Evolutionary conservation across 1,284 basidiomycete species (phyloP), one percentile per base, ranked within the genome.

Genomic region (Volvariella surrecta): DNA sequence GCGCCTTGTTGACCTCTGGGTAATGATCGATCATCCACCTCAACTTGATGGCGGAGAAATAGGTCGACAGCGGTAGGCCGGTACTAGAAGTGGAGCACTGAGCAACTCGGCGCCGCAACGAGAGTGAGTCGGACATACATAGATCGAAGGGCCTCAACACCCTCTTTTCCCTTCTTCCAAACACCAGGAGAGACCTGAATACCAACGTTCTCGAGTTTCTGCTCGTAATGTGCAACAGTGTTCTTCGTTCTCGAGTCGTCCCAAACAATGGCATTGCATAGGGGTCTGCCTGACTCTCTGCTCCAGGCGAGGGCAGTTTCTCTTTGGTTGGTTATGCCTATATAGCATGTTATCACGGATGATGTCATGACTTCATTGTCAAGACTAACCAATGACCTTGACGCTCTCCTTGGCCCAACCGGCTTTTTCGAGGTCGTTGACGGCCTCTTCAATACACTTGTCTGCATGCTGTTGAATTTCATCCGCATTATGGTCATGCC

Each of bases 301-400:
- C 89, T 89, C 96, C 96, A 99, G 9, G 85, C 89, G 15, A 98
- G 82, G 1, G 94, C 85, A 3, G 96, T 99, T 63, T 99, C 95
- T 47, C 96, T 82, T 68, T 99, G 95, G 61, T 97, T 99, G 40
- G 95, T 98, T 65, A 99, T 90, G 31, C 94, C 89, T 89, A 17
- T 37, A 46, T 32, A n/a, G n/a, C n/a, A n/a, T 45, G 46, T 21
- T 35, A 32, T 46, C 21, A n/a, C 11, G 20, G 32, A 30, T 32
- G 31, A 43, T 30, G n/a, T n/a, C n/a, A n/a, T n/a, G n/a, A n/a
- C n/a, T n/a, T n/a, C n/a, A 31, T 15, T 15, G 30, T 31, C 15
- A 9, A 31, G 18, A 68, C 78, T 48, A 55, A 89, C 90, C 95
- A 52, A 99, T 90, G 47, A 89, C 89, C 64, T 94, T 95, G 60